Evolutionary conservation across 2,329 filamentous ascomycete genomes (phyloP).

Genomic region (Biscogniauxia mediterranea): DNA sequence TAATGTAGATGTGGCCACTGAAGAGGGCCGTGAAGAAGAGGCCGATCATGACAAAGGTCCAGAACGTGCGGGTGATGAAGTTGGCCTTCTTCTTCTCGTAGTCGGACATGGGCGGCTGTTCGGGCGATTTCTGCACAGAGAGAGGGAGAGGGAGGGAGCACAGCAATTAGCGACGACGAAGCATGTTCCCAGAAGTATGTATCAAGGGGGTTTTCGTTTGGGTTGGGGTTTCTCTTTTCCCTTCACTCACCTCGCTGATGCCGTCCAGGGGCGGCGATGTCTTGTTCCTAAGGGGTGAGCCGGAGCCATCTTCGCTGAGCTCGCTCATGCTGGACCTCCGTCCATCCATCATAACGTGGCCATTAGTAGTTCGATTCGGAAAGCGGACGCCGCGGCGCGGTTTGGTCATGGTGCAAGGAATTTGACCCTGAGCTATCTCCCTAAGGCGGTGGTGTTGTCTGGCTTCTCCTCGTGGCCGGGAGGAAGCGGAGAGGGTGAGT

Average conservation of each 20-base stretch:
- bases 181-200: too few relatives aligned
- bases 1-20: constrained; percentile 96
- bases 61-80: constrained; percentile 94
- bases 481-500: not conserved
- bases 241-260: constrained; percentile 37
- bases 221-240: too few relatives aligned
- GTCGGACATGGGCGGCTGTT: constrained; percentile 54
- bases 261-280: constrained; percentile 34
- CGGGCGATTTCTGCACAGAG: constrained; percentile 40
- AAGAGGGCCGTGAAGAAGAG: constrained; percentile 91
- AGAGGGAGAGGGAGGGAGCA: not conserved
- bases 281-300: constrained; percentile 31
- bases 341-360: constrained; percentile 46
- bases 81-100: constrained; percentile 99
- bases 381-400: constrained; percentile 54
- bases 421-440: too few relatives aligned
- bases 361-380: constrained; percentile 50
- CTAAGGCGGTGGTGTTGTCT: not conserved
- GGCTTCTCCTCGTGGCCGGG: not conserved
- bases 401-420: constrained; percentile 29
- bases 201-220: too few relatives aligned
- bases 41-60: constrained; percentile 96
- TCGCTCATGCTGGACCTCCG: constrained; percentile 72
- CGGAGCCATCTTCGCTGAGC: constrained; percentile 58
- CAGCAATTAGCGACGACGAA: not conserved